Conservation (phyloP, 1,284 basidiomycete species). For the Phellinidium pouzarii region DNA sequence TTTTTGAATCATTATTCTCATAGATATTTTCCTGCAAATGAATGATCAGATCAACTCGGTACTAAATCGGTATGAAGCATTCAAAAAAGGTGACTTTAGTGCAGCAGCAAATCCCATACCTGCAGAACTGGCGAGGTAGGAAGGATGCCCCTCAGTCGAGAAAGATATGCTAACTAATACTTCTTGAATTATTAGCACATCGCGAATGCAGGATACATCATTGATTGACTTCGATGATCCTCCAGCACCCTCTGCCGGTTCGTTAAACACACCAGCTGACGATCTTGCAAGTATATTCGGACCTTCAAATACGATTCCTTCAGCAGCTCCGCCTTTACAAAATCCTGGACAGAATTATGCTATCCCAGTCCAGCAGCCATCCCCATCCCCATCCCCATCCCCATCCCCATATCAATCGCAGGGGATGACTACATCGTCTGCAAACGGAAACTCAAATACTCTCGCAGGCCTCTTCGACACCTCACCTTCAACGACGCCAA, state of each 20-base stretch:
- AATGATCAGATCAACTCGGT: conserved; percentile 98
- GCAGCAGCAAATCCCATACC: conserved; percentile 62
- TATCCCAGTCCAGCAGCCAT: conserved; percentile 10
- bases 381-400: neutral
- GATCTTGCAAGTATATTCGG: conserved; percentile 58
- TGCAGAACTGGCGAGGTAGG: conserved; percentile 38
- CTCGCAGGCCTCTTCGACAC: conserved; percentile 12
- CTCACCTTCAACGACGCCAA: conserved; percentile 3
- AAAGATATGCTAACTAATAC: neutral
- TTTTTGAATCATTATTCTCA: conserved; percentile 1
- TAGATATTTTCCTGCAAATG: conserved; percentile 89
- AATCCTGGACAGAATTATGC: conserved; percentile 22
- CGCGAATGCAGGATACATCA: conserved; percentile 35
- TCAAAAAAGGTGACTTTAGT: conserved; percentile 81
- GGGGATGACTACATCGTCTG: neutral
- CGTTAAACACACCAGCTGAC: conserved; percentile 27
- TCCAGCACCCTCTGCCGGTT: conserved; percentile 20
- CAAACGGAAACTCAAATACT: conserved; percentile 9
- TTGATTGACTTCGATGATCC: conserved; percentile 71
- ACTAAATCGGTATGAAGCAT: conserved; percentile 84
- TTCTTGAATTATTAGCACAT: conserved; percentile 9
- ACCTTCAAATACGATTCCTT: conserved; percentile 21
- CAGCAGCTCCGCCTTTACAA: conserved; percentile 10
- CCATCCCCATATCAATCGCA: no score
- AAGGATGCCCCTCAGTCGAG: neutral